phyloP scores from a whole-genome alignment of 2,329 filamentous ascomycete genomes.

The Trichoderma lentiforme region DNA sequence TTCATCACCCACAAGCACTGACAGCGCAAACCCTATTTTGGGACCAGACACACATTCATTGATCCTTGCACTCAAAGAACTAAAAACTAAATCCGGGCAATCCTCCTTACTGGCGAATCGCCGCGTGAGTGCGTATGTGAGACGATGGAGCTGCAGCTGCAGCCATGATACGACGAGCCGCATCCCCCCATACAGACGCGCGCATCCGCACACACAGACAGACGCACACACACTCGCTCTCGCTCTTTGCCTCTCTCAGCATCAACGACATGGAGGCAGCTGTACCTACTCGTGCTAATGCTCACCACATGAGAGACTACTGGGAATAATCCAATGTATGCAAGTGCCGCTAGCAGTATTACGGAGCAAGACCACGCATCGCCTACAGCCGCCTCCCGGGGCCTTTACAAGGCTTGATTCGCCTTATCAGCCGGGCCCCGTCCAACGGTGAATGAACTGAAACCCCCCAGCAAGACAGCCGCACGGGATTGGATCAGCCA shows the following conservation, averaged over 20 bases:
- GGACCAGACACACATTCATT: background rate
- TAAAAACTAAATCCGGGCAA: background rate
- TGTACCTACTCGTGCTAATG: background rate
- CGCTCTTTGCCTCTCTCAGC: background rate
- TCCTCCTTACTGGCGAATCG: background rate
- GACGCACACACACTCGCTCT: background rate
- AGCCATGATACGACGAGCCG: slow-evolving; percentile 12
- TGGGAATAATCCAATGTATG: background rate
- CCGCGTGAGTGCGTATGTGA: background rate
- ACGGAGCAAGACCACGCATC: background rate
- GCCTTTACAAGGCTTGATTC: background rate
- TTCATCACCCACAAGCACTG: background rate
- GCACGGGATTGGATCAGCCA: background rate
- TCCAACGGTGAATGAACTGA: background rate
- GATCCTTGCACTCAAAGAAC: background rate
- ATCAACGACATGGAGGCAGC: background rate
- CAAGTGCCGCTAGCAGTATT: background rate
- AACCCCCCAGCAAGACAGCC: background rate
- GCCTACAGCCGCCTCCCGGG: background rate
- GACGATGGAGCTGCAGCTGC: slow-evolving; percentile 13
- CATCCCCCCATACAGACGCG: background rate
- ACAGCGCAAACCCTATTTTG: background rate
- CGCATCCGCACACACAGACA: background rate
- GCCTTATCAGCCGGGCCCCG: background rate
- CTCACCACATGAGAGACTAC: background rate